These are phyloP conservation scores for Solanum chacoense DNA, from an alignment of 305 asterid genomes.

Conservation along the genomic window DNA sequence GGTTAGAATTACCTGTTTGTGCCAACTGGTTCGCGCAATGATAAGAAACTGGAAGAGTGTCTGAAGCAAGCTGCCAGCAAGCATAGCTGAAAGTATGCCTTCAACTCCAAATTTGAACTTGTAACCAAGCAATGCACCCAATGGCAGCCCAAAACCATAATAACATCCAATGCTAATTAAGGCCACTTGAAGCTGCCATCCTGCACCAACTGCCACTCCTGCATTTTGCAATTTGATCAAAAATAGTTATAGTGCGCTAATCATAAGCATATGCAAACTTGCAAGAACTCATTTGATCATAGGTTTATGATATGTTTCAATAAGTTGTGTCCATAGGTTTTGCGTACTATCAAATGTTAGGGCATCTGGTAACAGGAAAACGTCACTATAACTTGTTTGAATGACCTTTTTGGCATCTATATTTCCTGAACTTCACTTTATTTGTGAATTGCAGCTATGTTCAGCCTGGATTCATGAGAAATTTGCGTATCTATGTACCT, in stretches of 20 bases:
- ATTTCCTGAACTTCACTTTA: not conserved
- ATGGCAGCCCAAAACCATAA: conserved; percentile 55
- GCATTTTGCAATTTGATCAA: not conserved
- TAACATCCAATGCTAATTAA: conserved; percentile 40
- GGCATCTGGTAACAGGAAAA: not conserved
- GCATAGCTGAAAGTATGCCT: conserved; percentile 68
- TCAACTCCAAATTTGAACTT: conserved; percentile 47
- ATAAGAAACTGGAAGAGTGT: conserved; percentile 21
- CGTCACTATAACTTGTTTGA: not conserved
- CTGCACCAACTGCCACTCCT: conserved; percentile 87
- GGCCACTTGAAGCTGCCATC: conserved; percentile 66
- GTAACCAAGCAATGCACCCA: conserved; percentile 62
- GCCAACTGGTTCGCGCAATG: conserved; percentile 42
- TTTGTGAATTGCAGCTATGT: not conserved
- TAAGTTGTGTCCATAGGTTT: not conserved
- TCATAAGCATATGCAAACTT: not conserved
- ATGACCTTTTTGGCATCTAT: not conserved
- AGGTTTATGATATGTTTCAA: not conserved
- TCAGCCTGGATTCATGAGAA: not conserved
- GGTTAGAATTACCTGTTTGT: conserved; percentile 29
- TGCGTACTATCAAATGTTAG: not conserved
- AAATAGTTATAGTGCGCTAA: not conserved
- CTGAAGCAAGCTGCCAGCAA: conserved; percentile 56
- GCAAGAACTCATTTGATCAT: not conserved
- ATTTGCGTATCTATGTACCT: not conserved